Evolutionary conservation across 2,329 filamentous ascomycete species (phyloP).

Genomic region (Curvularia verruculosa): DNA sequence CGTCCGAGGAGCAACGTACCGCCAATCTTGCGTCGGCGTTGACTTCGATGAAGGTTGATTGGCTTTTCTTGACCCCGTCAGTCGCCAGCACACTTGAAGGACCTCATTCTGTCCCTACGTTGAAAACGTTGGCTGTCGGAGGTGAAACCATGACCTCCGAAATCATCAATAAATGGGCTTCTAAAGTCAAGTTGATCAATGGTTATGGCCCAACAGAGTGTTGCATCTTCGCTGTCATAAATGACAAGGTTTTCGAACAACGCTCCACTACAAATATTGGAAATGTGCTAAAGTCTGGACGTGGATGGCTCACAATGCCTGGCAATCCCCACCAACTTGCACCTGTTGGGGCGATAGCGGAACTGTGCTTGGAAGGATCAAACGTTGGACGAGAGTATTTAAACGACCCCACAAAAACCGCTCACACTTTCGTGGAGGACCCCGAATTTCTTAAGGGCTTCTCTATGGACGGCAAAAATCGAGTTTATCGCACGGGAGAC

Average conservation of each 20-base stretch:
- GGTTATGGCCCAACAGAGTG: slow-evolving; percentile 42
- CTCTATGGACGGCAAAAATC: slow-evolving; percentile 2
- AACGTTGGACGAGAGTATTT: slow-evolving; percentile 42
- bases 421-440: slow-evolving; percentile 34
- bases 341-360: slow-evolving; percentile 38
- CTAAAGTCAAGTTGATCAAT: slow-evolving; percentile 35
- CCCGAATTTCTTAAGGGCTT: slow-evolving; percentile 33
- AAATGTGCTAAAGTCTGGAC: slow-evolving; percentile 27
- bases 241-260: slow-evolving; percentile 30
- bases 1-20: slow-evolving; percentile 50
- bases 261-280: slow-evolving; percentile 37
- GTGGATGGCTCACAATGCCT: slow-evolving; percentile 38
- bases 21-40: slow-evolving; percentile 52
- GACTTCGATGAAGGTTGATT: slow-evolving; percentile 35
- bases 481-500: slow-evolving; percentile 45
- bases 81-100: slow-evolving; percentile 44
- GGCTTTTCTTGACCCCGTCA: slow-evolving; percentile 45
- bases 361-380: slow-evolving; percentile 43
- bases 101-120: slow-evolving; percentile 43
- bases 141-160: slow-evolving; percentile 37
- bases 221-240: slow-evolving; percentile 35
- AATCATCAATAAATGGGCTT: slow-evolving; percentile 35
- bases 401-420: slow-evolving; percentile 34
- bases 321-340: slow-evolving; percentile 37
- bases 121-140: slow-evolving; percentile 48